Base-by-base conservation (phyloP, 176 grass and related monocot genomes). In the Oryza punctata region DNA sequence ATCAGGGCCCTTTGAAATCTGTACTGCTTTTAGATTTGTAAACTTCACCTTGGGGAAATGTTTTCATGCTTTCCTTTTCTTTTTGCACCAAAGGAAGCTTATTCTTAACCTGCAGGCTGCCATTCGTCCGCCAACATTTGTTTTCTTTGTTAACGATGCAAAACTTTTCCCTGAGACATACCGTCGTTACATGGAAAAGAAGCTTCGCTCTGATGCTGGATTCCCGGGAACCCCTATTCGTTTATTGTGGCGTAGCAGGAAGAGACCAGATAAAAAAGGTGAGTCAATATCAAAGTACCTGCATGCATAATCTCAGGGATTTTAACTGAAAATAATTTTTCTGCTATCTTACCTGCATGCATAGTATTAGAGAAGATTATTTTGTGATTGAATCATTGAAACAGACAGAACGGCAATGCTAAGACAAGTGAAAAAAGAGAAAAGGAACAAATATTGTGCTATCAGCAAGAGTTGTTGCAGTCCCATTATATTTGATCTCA, bases 131-230 rank as follows among this genome's bases (percentile, higher is more conserved):
- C 92, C 95, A 70, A 98, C 95, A 19, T 98, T 97, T 82, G 95
- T 97, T 80, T 89, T 97, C 80, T 93, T 97, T 69, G 95, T 98
- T 35, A 98, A 98, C 33, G 95, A 98, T 46, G 92, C 87, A 2
- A 98, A 98, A 83, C 90, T 98, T 24, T 95, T 95, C 71, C 79
- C 95, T 23, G 95, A 95, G n/a, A 89, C 89, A 0, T 98, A 95
- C 28, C 86, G 90, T 8, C 88, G 95, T 3, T 98, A 98, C 69
- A 95, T 98, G 90, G 90, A 98, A 84, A 98, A 98, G 80, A 91
- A 98, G 73, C 84, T 95, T n/a, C 89, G 96, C 38, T 84, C 89
- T 27, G 85, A 95, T 79, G 96, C 91, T 32, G 96, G 93, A 24
- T 98, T 91, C 88, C 92, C 93, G 5, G 96, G 96, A 47, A 95